These are phyloP conservation scores for Linderniella brevidens DNA, from an alignment of 257 asterid species.

Conservation along the genomic window DNA sequence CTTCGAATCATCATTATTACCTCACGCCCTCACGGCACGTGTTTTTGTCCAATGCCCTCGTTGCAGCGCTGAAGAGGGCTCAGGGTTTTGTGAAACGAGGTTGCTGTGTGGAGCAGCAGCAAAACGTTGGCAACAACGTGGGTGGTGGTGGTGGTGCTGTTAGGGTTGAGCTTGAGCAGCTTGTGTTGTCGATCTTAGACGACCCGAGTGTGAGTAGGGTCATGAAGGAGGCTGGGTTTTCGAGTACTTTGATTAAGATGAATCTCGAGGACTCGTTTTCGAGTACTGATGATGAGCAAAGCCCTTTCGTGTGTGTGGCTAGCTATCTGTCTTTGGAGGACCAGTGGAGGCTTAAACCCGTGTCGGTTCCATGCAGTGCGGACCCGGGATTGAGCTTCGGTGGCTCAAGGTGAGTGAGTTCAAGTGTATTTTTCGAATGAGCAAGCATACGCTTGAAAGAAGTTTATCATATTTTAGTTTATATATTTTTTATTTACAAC, in stretches of 20 bases:
- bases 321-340: too few species aligned
- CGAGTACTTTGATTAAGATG: slow-evolving; percentile 40
- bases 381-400: too few species aligned
- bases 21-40: neutral
- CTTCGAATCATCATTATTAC: slow-evolving; percentile 3
- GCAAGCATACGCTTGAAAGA: too few species aligned
- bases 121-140: too few species aligned
- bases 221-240: slow-evolving; percentile 84
- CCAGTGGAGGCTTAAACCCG: too few species aligned
- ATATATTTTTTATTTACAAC: too few species aligned
- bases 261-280: slow-evolving; percentile 44
- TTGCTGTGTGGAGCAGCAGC: slow-evolving; percentile 46
- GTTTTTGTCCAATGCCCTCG: slow-evolving; percentile 54
- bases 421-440: too few species aligned
- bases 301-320: too few species aligned
- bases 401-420: too few species aligned
- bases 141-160: slow-evolving; percentile 31
- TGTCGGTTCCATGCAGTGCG: too few species aligned
- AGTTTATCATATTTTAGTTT: too few species aligned
- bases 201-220: slow-evolving; percentile 83
- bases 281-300: too few species aligned
- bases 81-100: slow-evolving; percentile 73
- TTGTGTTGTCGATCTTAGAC: slow-evolving; percentile 55
- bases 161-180: slow-evolving; percentile 67
- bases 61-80: slow-evolving; percentile 73